Percentiles rank a stretch among this genome's conserved stretches.
Conservation (phyloP, 129 eudicot species). For the Lactuca saligna region DNA sequence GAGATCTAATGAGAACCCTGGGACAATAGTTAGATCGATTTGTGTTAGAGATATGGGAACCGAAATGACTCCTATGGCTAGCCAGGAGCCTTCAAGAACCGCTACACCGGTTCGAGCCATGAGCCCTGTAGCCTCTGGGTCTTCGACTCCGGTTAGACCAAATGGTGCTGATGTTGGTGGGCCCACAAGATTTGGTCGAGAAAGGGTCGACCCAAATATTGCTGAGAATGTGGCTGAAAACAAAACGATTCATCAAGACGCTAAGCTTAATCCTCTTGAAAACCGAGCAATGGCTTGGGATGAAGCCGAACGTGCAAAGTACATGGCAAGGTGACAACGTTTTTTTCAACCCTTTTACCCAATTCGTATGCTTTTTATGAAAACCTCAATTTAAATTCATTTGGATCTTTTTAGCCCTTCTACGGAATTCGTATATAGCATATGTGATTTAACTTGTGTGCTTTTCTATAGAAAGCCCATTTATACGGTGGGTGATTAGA, state of each 20-base stretch:
- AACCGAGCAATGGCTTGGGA: constrained; percentile 92
- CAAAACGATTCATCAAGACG: background rate
- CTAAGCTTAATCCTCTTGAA: constrained; percentile 51
- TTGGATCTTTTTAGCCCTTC: too few relatives aligned
- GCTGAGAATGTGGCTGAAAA: too few relatives aligned
- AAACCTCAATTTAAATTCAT: background rate
- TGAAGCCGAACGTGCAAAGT: constrained; percentile 90
- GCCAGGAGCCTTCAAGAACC: constrained; percentile 89
- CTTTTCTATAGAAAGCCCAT: background rate
- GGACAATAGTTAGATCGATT: constrained; percentile 59
- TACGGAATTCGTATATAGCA: background rate
- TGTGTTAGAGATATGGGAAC: constrained; percentile 98
- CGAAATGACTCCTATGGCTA: constrained; percentile 94
- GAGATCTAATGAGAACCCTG: constrained; percentile 46
- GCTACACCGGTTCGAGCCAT: constrained; percentile 80
- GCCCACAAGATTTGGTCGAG: constrained; percentile 45
- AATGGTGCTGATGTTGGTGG: constrained; percentile 37
- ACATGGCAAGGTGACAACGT: constrained; percentile 74
- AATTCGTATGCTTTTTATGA: background rate
- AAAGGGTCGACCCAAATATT: constrained; percentile 40
- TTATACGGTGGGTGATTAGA: background rate
- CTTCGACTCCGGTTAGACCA: constrained; percentile 65
- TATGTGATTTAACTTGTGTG: background rate
- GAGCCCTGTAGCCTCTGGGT: constrained; percentile 68
- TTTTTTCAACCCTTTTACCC: background rate